Percentiles rank a stretch among this genome's conserved stretches.
Evolutionary conservation across 495 filamentous ascomycete species (phyloP).

Genomic region (Recurvomyces mirabilis): DNA sequence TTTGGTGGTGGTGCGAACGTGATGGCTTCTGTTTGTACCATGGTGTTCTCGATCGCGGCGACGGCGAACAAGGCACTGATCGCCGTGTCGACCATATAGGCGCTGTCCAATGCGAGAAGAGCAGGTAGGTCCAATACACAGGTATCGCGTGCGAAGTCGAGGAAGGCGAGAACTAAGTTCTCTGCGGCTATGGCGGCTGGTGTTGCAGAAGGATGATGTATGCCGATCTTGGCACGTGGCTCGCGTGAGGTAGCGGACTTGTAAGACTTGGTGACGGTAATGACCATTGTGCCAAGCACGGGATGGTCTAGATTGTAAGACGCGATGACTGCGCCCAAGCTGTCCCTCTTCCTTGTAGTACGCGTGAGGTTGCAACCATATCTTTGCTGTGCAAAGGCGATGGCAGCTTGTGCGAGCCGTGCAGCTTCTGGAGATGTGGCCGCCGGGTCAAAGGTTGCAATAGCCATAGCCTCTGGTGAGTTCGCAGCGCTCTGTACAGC

Average conservation of each 20-base stretch:
- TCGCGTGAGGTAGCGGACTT: constrained; percentile 1
- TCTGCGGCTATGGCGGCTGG: constrained; percentile 17
- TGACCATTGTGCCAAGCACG: constrained; percentile 4
- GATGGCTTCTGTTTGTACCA: constrained; percentile 3
- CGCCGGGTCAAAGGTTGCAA: constrained; percentile 12
- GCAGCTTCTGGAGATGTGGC: constrained; percentile 14
- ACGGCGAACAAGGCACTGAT: constrained; percentile 15
- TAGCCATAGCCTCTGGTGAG: constrained; percentile 7
- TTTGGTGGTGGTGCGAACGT: constrained; percentile 17
- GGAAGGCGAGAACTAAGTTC: constrained; percentile 13
- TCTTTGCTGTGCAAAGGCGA: constrained; percentile 5
- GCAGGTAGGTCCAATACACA: constrained; percentile 16
- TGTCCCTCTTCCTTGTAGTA: constrained; percentile 11
- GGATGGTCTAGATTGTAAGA: constrained; percentile 16
- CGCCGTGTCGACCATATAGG: constrained; percentile 18
- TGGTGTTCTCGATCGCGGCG: constrained; percentile 19
- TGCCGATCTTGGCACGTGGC: constrained; percentile 14
- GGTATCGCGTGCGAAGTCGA: constrained; percentile 17
- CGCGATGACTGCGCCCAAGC: constrained; percentile 16
- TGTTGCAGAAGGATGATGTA: constrained; percentile 19
- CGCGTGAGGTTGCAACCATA: constrained; percentile 11
- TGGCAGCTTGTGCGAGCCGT: constrained; percentile 12
- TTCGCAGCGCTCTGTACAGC: constrained; percentile 12
- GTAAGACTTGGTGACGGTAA: constrained; percentile 17
- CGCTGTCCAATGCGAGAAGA: constrained; percentile 11